Percentiles rank a stretch among this genome's conserved stretches.
These are phyloP conservation scores for Coemansia sp. DNA, from an alignment of 192 early-diverging fungal species.

Conservation along the genomic window DNA sequence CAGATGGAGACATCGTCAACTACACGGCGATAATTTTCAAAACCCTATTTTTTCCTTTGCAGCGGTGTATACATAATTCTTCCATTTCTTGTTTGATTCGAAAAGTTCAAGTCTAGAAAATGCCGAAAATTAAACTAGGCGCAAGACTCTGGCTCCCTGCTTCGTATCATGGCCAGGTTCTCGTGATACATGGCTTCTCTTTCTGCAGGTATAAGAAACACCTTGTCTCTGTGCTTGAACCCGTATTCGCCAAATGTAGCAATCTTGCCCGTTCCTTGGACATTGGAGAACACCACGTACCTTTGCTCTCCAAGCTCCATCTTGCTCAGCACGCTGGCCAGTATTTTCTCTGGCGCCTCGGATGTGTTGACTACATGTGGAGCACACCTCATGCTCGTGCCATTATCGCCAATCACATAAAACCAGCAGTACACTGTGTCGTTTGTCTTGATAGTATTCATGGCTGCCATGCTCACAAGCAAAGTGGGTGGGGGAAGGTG, in stretches of 20 bases:
- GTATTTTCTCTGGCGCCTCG: background rate
- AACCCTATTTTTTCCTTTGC: background rate
- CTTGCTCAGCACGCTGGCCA: background rate
- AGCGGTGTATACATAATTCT: background rate
- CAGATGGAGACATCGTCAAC: constrained; percentile 47
- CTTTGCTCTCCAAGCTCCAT: background rate
- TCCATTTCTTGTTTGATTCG: no score
- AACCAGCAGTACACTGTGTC: background rate
- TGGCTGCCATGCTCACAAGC: background rate
- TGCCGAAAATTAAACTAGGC: background rate
- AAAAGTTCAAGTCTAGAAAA: no score
- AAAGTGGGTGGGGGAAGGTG: background rate
- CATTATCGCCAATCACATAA: background rate
- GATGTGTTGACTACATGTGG: background rate
- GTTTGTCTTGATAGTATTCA: background rate
- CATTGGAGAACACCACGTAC: background rate
- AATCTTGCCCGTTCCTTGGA: background rate
- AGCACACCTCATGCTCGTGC: background rate
- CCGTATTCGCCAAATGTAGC: background rate
- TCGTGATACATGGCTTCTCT: background rate
- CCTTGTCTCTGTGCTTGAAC: background rate
- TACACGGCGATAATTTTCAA: background rate
- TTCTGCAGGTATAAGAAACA: background rate
- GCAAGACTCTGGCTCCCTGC: background rate
- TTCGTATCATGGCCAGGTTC: background rate